Percentiles rank a stretch among this genome's conserved stretches.
Evolutionary conservation across 352 stramenopile genomes (phyloP).

Genomic region (Globisporangium heterothallicum): DNA sequence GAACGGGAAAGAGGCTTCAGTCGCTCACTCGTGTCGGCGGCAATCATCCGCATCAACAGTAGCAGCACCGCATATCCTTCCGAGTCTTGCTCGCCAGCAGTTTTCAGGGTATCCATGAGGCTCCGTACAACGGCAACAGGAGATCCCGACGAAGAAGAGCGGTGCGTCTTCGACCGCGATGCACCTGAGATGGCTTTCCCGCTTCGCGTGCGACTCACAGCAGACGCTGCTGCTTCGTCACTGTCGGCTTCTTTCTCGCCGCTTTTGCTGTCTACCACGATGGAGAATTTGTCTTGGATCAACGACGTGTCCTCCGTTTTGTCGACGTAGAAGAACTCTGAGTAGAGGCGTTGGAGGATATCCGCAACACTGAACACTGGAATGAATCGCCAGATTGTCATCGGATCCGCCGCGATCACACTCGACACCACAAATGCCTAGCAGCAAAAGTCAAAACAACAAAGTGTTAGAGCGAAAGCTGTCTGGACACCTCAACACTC

Average conservation of each 20-base stretch:
- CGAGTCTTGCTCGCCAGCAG: conserved; percentile 22
- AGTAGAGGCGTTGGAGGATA: conserved; percentile 66
- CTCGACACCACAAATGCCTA: conserved; percentile 83
- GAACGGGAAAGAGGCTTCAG: conserved; percentile 44
- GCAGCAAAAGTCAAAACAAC: not conserved
- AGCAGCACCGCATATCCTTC: conserved; percentile 49
- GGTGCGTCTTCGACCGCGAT: not conserved
- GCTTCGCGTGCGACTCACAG: conserved; percentile 16
- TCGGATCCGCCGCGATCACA: conserved; percentile 59
- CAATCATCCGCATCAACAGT: conserved; percentile 54
- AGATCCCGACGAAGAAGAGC: not conserved
- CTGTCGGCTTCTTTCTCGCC: conserved; percentile 5
- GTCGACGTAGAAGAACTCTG: conserved; percentile 68
- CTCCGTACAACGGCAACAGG: conserved; percentile 15
- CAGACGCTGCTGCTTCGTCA: not conserved
- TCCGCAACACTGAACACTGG: conserved; percentile 78
- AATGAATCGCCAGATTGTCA: conserved; percentile 73
- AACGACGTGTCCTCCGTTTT: conserved; percentile 55
- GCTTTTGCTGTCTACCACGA: conserved; percentile 9
- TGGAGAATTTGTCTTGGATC: conserved; percentile 67
- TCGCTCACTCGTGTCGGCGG: conserved; percentile 42
- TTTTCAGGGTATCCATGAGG: conserved; percentile 29
- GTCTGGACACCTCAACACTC: not conserved
- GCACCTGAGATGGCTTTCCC: conserved; percentile 14
- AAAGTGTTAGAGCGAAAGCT: not conserved